Evolutionary conservation across 1,284 basidiomycete species (phyloP), one percentile per base, ranked within the genome.

Genomic region (Erythrobasidium hasegawianum): DNA sequence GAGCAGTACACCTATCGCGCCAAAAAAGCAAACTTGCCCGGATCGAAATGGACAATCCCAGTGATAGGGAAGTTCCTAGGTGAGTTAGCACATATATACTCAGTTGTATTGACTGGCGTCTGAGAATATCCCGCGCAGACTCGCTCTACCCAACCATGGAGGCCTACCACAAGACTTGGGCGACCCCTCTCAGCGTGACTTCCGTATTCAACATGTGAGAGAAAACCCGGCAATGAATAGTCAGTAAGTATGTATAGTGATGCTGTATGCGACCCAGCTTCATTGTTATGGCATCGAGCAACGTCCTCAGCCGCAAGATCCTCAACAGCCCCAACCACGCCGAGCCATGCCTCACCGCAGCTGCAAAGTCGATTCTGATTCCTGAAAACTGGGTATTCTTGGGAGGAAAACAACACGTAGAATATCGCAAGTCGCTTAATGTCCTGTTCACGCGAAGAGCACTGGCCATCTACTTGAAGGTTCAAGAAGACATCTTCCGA

Each of bases 351-450:
- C 86, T 98, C 18, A 92, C 97, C 43, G 83, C 93, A 72, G 90
- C 91, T 9, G 96, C 92, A 59, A 97, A 97, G 79, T 83, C 88
- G 72, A 83, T 98, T 61, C 82, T 98, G 45, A 82, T 84, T 68
- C 83, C 88, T 0, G 89, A 96, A 68, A 98, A 97, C 81, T 98
- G 96, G 91, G 95, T 98, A 9, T 98, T 98, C 82, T 81, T 97
- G 53, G 94, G 86, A 71, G 95, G 95, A 67, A 97, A 94, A 80
- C 83, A 81, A 1, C 95, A 98, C 77, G 87, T 94, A 69, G 92
- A 96, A 60, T 98, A 96, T 80, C 89, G 96, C 71, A 89, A 88
- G 72, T 87, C 89, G 27, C 80, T 98, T 61, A 97, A 97, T 79
- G 82, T 84, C 39, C 84, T 98, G 59, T 98, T 97, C 81, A 97